phyloP scores from a whole-genome alignment of 164 flowering plant species.

The Paratinospora sagittata region DNA sequence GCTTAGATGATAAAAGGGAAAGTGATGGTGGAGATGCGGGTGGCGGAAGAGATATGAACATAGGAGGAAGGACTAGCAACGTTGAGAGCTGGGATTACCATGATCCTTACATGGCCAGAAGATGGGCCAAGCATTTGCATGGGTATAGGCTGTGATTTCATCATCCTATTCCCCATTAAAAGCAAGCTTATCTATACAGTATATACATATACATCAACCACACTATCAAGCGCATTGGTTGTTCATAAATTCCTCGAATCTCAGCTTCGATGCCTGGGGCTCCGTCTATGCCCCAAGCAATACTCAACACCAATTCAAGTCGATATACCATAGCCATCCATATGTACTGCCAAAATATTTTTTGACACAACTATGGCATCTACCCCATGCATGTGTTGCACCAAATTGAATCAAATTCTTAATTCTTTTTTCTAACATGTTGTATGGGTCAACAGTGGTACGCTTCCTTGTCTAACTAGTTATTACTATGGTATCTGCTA shows the following conservation, averaged over 20 bases:
- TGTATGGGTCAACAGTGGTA: background rate
- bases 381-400: background rate
- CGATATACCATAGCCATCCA: no score
- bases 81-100: conserved; percentile 76
- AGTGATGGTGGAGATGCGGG: conserved; percentile 19
- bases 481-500: no score
- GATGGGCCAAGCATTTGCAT: conserved; percentile 94
- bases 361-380: no score
- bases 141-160: conserved; percentile 52
- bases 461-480: no score
- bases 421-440: background rate
- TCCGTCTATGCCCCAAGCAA: no score
- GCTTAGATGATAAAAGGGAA: conserved; percentile 38
- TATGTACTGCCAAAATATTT: no score
- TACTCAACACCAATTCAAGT: no score
- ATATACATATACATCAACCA: background rate
- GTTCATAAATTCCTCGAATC: no score
- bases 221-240: background rate
- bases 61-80: conserved; percentile 50
- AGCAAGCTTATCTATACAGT: no score
- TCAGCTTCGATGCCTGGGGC: no score
- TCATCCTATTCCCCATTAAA: background rate
- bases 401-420: background rate
- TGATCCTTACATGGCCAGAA: conserved; percentile 84
- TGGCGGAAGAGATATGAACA: conserved; percentile 25